Evolutionary conservation across 2,329 filamentous ascomycete genomes (phyloP).

Genomic region (Alternaria triticimaculans): DNA sequence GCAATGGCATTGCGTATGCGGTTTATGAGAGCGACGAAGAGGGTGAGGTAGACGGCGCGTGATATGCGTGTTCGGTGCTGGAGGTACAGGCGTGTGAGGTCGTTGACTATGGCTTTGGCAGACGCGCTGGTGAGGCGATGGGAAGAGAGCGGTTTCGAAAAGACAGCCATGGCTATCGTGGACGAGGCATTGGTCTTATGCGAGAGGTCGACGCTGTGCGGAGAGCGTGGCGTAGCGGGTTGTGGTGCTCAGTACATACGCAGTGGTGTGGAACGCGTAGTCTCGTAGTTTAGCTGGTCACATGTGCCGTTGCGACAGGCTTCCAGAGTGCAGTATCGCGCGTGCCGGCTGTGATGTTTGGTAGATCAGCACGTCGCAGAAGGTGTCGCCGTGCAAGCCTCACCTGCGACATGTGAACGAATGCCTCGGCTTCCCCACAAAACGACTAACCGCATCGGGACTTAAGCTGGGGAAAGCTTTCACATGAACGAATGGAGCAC

Average conservation of each 20-base stretch:
- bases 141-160: slow-evolving; percentile 48
- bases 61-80: slow-evolving; percentile 51
- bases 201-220: neutral
- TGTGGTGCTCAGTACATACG: neutral
- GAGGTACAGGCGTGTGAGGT: slow-evolving; percentile 49
- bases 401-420: slow-evolving; percentile 28
- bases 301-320: neutral
- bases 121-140: slow-evolving; percentile 40
- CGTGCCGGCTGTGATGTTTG: slow-evolving; percentile 15
- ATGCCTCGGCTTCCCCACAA: slow-evolving; percentile 33
- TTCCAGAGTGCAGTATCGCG: neutral
- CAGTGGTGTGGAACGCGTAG: neutral
- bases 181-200: slow-evolving; percentile 23
- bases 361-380: slow-evolving; percentile 4
- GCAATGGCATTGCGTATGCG: slow-evolving; percentile 90
- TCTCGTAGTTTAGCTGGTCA: neutral
- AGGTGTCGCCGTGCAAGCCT: slow-evolving; percentile 17
- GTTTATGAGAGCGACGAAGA: slow-evolving; percentile 61
- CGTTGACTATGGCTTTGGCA: slow-evolving; percentile 46
- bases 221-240: slow-evolving; percentile 4
- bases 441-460: slow-evolving; percentile 8
- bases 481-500: slow-evolving; percentile 4
- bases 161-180: slow-evolving; percentile 48
- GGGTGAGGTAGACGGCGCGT: slow-evolving; percentile 50
- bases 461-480: slow-evolving; percentile 14